Percentiles rank a stretch among this genome's conserved stretches.
Evolutionary conservation across 2,329 filamentous ascomycete genomes (phyloP).

Genomic region (Epichloe brachyelytri): DNA sequence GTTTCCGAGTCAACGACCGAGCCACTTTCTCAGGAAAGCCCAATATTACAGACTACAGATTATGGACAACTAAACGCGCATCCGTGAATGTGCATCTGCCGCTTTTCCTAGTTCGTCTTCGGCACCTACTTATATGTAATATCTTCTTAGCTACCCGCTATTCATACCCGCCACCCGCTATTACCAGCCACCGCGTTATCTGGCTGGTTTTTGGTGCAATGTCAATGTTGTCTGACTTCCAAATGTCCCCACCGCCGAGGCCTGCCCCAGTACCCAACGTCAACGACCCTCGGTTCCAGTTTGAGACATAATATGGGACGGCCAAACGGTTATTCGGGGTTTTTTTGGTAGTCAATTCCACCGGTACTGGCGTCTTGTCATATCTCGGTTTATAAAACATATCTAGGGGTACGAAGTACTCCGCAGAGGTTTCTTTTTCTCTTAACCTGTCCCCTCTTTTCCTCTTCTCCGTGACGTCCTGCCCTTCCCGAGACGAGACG

Average conservation of each 20-base stretch:
- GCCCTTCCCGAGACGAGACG: background rate
- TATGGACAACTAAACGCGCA: no score
- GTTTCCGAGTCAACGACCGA: no score
- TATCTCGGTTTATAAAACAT: background rate
- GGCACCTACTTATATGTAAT: no score
- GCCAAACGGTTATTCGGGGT: background rate
- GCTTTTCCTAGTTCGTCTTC: no score
- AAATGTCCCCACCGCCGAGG: background rate
- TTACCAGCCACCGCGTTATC: conserved; percentile 1
- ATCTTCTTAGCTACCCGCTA: no score
- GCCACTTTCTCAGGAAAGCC: background rate
- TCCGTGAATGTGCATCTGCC: no score
- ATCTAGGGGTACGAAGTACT: no score
- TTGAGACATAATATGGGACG: background rate
- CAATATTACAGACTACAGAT: background rate
- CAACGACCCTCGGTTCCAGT: background rate
- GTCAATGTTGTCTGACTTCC: background rate
- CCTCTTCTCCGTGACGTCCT: background rate
- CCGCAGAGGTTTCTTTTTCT: background rate
- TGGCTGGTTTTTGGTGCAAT: background rate
- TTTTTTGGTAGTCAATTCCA: background rate
- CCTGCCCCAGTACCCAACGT: no score
- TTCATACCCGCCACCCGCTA: background rate
- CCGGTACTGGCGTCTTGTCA: no score
- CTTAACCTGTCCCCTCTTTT: background rate